Evolutionary conservation across 108 stramenopile species (phyloP), one percentile per base, ranked within the genome.

Genomic region (Asterionellopsis glacialis): DNA sequence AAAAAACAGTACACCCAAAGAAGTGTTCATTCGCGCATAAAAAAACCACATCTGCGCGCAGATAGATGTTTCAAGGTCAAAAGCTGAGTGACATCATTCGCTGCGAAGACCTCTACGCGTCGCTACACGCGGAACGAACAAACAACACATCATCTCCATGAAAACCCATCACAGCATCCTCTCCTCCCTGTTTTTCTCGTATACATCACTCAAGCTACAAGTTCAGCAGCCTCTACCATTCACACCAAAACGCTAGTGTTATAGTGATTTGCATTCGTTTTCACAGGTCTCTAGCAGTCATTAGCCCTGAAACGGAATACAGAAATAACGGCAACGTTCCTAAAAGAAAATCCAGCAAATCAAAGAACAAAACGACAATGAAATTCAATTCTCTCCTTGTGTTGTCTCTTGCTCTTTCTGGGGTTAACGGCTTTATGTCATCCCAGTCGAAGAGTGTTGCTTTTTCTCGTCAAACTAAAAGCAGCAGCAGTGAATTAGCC

Each of bases 331-430:
- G 33, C 5, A 33, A 33, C 5, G 33, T 33, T 33, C 33, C 2
- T 33, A 5, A 33, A 5, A 33, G 5, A 2, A n/a, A 7, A 33
- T 33, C 12, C 22, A 49, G 9, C 18, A 9, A 9, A 9, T 49
- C 18, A 9, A 9, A 19, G 7, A 19, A 19, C 48, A 49, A 49
- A 4, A 48, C 21, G 7, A 22, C 18, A 58, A 57, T 33, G 69
- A 66, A 47, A 65, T 24, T 27, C 48, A 57, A 49, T 70, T 66
- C 4, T 60, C 28, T 33, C 39, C 38, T 21, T 75, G 64, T 14
- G 61, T 45, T 22, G 64, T 64, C 33, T 57, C 26, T 19, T 59
- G 41, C 60, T 66, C 52, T 22, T 61, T 67, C 48, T 74, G 68
- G 27, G 67, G 49, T 40, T 69, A 68, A 26, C 68, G 47, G 40